phyloP scores from a whole-genome alignment of 148 eudicot genomes.

The Arbutus unedo region DNA sequence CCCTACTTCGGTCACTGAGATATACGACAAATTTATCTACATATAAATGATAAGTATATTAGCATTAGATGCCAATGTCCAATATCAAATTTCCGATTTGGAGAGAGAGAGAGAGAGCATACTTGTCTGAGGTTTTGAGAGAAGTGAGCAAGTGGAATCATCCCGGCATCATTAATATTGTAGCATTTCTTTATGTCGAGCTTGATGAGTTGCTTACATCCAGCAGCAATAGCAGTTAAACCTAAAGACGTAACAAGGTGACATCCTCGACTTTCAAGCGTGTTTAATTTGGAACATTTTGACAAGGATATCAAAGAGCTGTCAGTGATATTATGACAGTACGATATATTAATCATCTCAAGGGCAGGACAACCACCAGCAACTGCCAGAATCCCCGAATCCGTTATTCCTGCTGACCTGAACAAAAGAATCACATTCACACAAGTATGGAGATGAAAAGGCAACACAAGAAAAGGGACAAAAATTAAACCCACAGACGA shows the following conservation, averaged over 20 bases:
- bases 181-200: slow-evolving; percentile 88
- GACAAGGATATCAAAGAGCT: slow-evolving; percentile 65
- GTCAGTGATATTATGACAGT: slow-evolving; percentile 69
- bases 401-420: slow-evolving; percentile 79
- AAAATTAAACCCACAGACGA: neutral
- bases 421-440: slow-evolving; percentile 17
- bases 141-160: slow-evolving; percentile 80
- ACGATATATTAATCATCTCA: slow-evolving; percentile 70
- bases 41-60: slow-evolving; percentile 10
- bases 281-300: slow-evolving; percentile 64
- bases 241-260: slow-evolving; percentile 73
- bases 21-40: slow-evolving; percentile 82
- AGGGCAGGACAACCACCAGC: slow-evolving; percentile 68
- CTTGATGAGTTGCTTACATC: slow-evolving; percentile 74
- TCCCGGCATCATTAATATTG: slow-evolving; percentile 72
- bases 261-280: slow-evolving; percentile 87
- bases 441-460: neutral
- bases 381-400: slow-evolving; percentile 62
- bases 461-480: neutral
- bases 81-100: neutral
- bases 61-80: neutral
- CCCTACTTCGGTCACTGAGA: slow-evolving; percentile 76
- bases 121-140: slow-evolving; percentile 90
- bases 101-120: slow-evolving; percentile 10
- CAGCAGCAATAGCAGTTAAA: slow-evolving; percentile 69